Evolutionary conservation across 495 filamentous ascomycete species (phyloP), one percentile per base, ranked within the genome.

Genomic region (Tuber aestivum): DNA sequence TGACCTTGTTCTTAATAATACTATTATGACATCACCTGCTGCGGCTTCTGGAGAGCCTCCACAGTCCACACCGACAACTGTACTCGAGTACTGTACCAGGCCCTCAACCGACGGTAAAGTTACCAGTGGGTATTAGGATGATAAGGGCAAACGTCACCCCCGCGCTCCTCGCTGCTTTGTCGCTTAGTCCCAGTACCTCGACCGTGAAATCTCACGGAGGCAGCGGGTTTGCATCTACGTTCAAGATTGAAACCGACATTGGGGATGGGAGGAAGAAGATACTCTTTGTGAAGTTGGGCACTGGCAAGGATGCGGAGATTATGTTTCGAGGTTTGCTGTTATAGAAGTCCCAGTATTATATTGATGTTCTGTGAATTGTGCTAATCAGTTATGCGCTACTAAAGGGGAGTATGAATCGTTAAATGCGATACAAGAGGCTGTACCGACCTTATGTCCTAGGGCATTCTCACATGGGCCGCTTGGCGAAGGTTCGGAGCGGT

Each of bases 251-350:
- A 50, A 87, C 88, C 45, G 82, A 84, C 42, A 83, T 82, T 44
- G 77, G 77, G 40, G 83, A 88, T 48, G 88, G 89, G 61, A 84
- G 86, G 78, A 85, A 89, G 48, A 87, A 89, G 42, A 85, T 85
- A 20, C 95, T 89, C 84, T 97, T 97, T 82, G 86, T 97, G 82
- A 97, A 97, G 84, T 95, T 89, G 0, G 92, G 90, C 3, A 84
- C 85, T 16, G 91, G 91, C 4, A 77, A 85, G 44, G 86, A 89
- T 20, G 89, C 92, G 35, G 87, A 89, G 74, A 82, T 90, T 50
- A 97, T 97, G 93, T 97, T 97, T 82, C 86, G 85, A 77, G 88
- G 88, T 87, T 70, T 65, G 45, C 20, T 72, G 12, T 35, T 23
- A 9, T 38, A 27, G 23, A 70, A 18, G 42, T 37, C 20, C 32